These are phyloP conservation scores for Aspergillus ibericus DNA, from an alignment of 2,329 filamentous ascomycete genomes.

Conservation along the genomic window DNA sequence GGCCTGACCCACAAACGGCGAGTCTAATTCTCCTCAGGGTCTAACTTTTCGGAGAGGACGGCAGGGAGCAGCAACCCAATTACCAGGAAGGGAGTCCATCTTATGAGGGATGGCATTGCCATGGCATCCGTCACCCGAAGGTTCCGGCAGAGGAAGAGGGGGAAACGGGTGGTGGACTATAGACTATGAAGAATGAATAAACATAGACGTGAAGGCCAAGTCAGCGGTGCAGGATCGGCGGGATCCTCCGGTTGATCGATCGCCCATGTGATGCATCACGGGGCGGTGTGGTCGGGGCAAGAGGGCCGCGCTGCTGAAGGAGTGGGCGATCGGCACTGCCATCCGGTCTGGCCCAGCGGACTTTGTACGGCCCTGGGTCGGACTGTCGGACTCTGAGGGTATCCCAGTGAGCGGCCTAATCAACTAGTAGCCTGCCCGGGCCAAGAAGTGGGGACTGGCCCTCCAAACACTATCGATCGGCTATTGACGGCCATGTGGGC, in stretches of 20 bases:
- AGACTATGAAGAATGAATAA: neutral
- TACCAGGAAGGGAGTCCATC: neutral
- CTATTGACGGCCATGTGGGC: neutral
- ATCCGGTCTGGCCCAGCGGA: slow-evolving; percentile 2
- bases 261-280: slow-evolving; percentile 8
- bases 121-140: neutral
- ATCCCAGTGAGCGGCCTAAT: neutral
- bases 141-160: neutral
- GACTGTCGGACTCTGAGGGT: neutral
- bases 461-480: neutral
- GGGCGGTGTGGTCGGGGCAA: slow-evolving; percentile 1
- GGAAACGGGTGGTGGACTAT: too few species aligned
- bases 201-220: neutral
- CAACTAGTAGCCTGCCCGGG: neutral
- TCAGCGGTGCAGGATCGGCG: neutral
- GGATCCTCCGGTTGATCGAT: slow-evolving; percentile 7
- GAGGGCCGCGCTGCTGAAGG: neutral
- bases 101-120: neutral
- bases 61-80: neutral
- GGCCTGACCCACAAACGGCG: neutral
- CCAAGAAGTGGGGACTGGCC: neutral
- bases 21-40: neutral
- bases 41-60: neutral
- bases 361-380: neutral
- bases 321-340: slow-evolving; percentile 5